These are phyloP conservation scores for Naganishia sp. DNA, from an alignment of 1,284 basidiomycete genomes.

Conservation along the genomic window DNA sequence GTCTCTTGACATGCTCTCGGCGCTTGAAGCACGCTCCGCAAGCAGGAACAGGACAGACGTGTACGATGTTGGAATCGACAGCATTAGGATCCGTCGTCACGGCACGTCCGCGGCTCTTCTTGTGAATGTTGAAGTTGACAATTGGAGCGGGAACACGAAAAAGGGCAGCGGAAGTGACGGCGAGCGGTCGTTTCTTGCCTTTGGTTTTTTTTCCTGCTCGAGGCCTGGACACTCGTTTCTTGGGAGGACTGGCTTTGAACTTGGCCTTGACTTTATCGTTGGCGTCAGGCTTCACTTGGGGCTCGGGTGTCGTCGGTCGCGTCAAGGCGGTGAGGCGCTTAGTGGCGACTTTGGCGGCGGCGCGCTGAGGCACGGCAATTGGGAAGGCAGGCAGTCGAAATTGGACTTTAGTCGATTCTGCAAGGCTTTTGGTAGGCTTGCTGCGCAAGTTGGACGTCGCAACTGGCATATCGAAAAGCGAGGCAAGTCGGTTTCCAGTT, in stretches of 20 bases:
- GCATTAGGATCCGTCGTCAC: slow-evolving; percentile 22
- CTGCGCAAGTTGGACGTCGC: slow-evolving; percentile 15
- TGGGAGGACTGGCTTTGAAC: not conserved
- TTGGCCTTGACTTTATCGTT: not conserved
- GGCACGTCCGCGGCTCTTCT: slow-evolving; percentile 29
- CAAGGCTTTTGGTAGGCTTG: not conserved
- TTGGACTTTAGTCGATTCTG: not conserved
- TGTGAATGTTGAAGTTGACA: slow-evolving; percentile 25
- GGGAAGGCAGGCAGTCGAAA: not conserved
- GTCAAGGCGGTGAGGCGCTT: slow-evolving; percentile 8
- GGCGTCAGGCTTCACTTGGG: not conserved
- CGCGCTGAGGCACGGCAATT: not conserved
- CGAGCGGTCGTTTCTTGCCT: slow-evolving; percentile 1
- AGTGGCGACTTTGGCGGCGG: slow-evolving; percentile 8
- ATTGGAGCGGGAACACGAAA: slow-evolving; percentile 22
- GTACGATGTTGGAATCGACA: slow-evolving; percentile 30
- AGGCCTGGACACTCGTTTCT: slow-evolving; percentile 5
- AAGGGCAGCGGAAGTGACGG: slow-evolving; percentile 15
- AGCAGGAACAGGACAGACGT: slow-evolving; percentile 33
- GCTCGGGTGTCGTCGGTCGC: not conserved
- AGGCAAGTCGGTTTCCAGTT: not conserved
- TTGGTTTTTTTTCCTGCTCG: not conserved
- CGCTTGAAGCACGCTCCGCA: slow-evolving; percentile 34
- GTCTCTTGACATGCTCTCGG: slow-evolving; percentile 35
- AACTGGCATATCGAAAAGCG: not conserved